A percentile compares a stretch with the other conserved stretches of the same genome.
phyloP scores from a whole-genome alignment of 768 basidiomycete species.

The Pleurotus sapidus region DNA sequence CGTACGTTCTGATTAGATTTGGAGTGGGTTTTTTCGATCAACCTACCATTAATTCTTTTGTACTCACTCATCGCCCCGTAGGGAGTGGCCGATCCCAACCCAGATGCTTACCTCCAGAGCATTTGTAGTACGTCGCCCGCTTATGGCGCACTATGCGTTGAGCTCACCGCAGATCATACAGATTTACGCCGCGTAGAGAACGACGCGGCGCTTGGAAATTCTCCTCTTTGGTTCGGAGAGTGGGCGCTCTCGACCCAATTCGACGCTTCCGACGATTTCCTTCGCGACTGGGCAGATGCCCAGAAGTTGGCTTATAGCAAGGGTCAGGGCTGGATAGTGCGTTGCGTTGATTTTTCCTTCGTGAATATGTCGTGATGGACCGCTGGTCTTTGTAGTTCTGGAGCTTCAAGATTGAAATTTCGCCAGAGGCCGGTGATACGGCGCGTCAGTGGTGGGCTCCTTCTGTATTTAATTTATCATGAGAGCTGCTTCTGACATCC shows the following conservation, averaged over 20 bases:
- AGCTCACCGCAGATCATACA: conserved; percentile 18
- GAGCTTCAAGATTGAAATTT: conserved; percentile 74
- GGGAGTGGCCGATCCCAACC: conserved; percentile 69
- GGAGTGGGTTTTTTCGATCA: conserved; percentile 41
- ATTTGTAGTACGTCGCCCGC: conserved; percentile 59
- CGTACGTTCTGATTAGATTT: conserved; percentile 33
- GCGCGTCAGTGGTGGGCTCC: conserved; percentile 60
- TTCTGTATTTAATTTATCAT: neutral
- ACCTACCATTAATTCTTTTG: conserved; percentile 1
- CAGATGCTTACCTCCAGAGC: conserved; percentile 59
- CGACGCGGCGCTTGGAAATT: conserved; percentile 41
- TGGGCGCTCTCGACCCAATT: conserved; percentile 60
- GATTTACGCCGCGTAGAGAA: conserved; percentile 56
- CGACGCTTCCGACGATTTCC: conserved; percentile 48
- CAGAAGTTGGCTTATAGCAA: conserved; percentile 56
- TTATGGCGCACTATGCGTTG: neutral
- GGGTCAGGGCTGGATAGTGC: conserved; percentile 55
- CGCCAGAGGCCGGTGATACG: conserved; percentile 43
- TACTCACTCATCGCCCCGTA: conserved; percentile 19
- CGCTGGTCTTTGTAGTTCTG: conserved; percentile 43
- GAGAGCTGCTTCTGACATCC: neutral
- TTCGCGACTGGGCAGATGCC: conserved; percentile 58
- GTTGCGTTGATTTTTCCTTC: conserved; percentile 12
- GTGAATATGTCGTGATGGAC: neutral
- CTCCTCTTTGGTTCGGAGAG: conserved; percentile 56